Base-by-base conservation (phyloP, 176 grass and related monocot genomes). In the Aegilops sharonensis region DNA sequence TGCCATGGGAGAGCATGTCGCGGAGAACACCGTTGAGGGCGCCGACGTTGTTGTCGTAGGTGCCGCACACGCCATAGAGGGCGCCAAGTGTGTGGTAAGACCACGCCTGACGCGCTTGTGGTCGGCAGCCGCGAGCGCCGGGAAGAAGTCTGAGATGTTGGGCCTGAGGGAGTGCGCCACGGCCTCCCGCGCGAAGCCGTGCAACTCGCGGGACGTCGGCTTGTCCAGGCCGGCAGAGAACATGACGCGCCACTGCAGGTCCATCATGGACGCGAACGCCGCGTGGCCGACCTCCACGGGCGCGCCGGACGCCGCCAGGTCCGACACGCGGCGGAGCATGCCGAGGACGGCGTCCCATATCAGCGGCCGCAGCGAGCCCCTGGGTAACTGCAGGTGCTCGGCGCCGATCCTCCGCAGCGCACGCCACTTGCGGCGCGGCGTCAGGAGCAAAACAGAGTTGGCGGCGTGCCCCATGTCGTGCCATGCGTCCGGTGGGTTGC, bases 71-170 rank as follows among this genome's bases (percentile, higher is more conserved):
- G 8, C 37, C 37, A 39, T 39, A 39, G 37, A 39, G 37, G 37
- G 7, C 37, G 2, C 32, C 11, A 89, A 2, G 67, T 45, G 20
- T 1, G 1, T 10, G 3, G 37, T 12, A 2, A 81, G 4, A 0
- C 50, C 36, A 7, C 45, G 54, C 7, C 84, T 64, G 75, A 79
- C 4, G 4, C 93, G 83, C 78, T 95, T 90, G 4, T 86, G 74
- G 47, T 95, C 93, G 5, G 82, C 25, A 2, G 39, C 68, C 1
- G 80, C 62, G 13, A 95, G 42, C 13, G 24, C 18, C 4, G 93
- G 90, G 34, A 90, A 87, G 34, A 90, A 82, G 89, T 95, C 93
- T 0, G 93, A 95, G 5, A 90, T 5, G 43, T 95, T 92, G 11
- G 83, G 76, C n/a, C 35, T 56, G 17, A 57, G 59, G 6, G 36